A percentile compares a stretch with the other conserved stretches of the same genome.
Evolutionary conservation across 768 basidiomycete species (phyloP).

Genomic region (Russula virescens): DNA sequence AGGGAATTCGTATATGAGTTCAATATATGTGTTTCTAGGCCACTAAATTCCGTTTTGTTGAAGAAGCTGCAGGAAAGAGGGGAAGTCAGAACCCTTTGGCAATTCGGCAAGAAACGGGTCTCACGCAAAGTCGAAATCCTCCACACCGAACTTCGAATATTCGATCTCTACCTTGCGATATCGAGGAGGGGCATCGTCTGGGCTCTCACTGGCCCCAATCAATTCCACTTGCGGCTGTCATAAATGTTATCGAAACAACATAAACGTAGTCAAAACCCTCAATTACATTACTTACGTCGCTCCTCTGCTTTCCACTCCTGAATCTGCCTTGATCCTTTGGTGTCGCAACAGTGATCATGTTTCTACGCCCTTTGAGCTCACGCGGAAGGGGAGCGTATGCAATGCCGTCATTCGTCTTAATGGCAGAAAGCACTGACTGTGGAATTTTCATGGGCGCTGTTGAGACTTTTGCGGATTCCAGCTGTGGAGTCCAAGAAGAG

Average conservation of each 20-base stretch:
- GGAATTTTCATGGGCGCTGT: conserved; percentile 79
- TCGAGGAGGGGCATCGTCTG: conserved; percentile 63
- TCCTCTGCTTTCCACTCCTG: conserved; percentile 66
- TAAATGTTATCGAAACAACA: neutral
- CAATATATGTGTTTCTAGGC: conserved; percentile 92
- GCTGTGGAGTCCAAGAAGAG: conserved; percentile 56
- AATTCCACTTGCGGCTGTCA: conserved; percentile 47
- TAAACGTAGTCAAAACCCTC: conserved; percentile 23
- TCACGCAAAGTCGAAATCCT: conserved; percentile 97
- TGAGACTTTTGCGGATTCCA: conserved; percentile 45
- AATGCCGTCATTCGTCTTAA: conserved; percentile 85
- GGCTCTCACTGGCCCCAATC: conserved; percentile 45
- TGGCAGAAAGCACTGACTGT: conserved; percentile 61
- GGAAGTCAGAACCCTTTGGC: neutral
- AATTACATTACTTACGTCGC: conserved; percentile 53
- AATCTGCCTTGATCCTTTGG: conserved; percentile 65
- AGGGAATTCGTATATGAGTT: conserved; percentile 96
- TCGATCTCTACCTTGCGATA: conserved; percentile 96
- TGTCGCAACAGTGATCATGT: conserved; percentile 55
- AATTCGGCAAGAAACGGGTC: conserved; percentile 21
- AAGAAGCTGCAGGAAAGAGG: conserved; percentile 49
- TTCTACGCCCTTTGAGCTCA: conserved; percentile 78
- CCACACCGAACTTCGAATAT: conserved; percentile 97
- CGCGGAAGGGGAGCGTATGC: conserved; percentile 86
- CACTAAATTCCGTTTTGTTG: conserved; percentile 85